A percentile compares a stretch with the other conserved stretches of the same genome.
These are phyloP conservation scores for Incumbomyces lentus DNA, from an alignment of 2,329 filamentous ascomycete genomes.

Conservation along the genomic window DNA sequence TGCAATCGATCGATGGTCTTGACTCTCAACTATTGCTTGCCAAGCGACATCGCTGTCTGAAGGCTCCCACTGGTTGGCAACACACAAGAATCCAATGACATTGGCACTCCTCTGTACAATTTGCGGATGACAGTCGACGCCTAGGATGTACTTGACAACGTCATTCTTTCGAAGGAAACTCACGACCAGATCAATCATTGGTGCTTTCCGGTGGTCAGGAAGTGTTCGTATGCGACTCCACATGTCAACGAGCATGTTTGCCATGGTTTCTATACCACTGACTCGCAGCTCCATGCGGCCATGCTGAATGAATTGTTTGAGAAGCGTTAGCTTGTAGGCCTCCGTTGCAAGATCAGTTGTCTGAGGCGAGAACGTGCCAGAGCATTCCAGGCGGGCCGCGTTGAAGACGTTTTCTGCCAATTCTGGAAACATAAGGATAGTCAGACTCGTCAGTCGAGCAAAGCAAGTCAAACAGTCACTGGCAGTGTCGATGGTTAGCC, in stretches of 20 bases:
- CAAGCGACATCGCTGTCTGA: constrained; percentile 71
- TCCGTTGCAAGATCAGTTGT: constrained; percentile 31
- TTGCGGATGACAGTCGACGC: constrained; percentile 84
- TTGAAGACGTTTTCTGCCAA: constrained; percentile 29
- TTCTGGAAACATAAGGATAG: constrained; percentile 24
- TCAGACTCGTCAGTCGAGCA: constrained; percentile 23
- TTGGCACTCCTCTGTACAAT: constrained; percentile 73
- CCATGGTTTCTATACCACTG: constrained; percentile 64
- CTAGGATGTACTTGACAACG: constrained; percentile 76
- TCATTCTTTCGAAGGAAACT: constrained; percentile 57
- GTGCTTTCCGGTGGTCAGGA: constrained; percentile 46
- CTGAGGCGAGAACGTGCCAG: constrained; percentile 20
- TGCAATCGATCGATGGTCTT: constrained; percentile 74
- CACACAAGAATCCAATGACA: constrained; percentile 75
- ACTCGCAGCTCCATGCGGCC: constrained; percentile 87
- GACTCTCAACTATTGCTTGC: constrained; percentile 69
- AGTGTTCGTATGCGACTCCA: constrained; percentile 28
- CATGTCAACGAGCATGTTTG: constrained; percentile 55
- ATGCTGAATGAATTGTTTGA: constrained; percentile 65
- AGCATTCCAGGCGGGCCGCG: constrained; percentile 15
- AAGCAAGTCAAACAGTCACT: constrained; percentile 28
- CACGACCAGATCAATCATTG: constrained; percentile 48
- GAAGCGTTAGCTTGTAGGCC: constrained; percentile 58
- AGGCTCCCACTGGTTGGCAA: constrained; percentile 62
- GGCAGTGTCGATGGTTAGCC: constrained; percentile 33